Conservation (phyloP, 305 asterid species). For the Lippia alba region DNA sequence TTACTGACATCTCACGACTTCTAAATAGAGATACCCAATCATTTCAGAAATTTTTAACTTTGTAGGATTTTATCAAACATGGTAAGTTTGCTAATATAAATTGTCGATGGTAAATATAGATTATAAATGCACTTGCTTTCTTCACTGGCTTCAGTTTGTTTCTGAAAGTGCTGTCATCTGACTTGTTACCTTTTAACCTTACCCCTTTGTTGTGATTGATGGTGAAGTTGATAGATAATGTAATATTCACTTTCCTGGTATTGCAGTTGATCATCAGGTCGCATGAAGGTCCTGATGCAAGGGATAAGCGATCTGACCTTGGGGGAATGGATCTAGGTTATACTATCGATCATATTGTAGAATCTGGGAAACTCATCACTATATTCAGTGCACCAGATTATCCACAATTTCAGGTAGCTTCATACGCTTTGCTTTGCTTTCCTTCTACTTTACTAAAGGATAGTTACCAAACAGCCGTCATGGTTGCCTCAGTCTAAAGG, state of each 20-base stretch:
- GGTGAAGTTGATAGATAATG: slow-evolving; percentile 31
- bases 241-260: slow-evolving; percentile 36
- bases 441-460: slow-evolving; percentile 10
- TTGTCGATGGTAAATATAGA: neutral
- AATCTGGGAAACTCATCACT: slow-evolving; percentile 87
- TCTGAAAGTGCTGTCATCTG: neutral
- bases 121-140: neutral
- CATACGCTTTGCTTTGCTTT: slow-evolving; percentile 29
- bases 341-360: slow-evolving; percentile 83
- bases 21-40: neutral
- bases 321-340: slow-evolving; percentile 85
- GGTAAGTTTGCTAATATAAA: neutral
- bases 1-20: neutral
- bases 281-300: slow-evolving; percentile 99
- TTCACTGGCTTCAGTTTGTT: slow-evolving; percentile 21
- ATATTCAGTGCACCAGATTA: slow-evolving; percentile 97
- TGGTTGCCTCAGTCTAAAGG: too few relatives aligned
- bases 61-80: neutral
- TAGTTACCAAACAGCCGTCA: too few relatives aligned
- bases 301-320: slow-evolving; percentile 83
- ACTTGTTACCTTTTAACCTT: slow-evolving; percentile 18
- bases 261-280: slow-evolving; percentile 89
- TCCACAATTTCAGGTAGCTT: slow-evolving; percentile 92
- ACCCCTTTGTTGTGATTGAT: neutral
- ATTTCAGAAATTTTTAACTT: neutral